Evolutionary conservation across 768 basidiomycete genomes (phyloP), one percentile per base, ranked within the genome.

Genomic region (Naganishia friedmannii): DNA sequence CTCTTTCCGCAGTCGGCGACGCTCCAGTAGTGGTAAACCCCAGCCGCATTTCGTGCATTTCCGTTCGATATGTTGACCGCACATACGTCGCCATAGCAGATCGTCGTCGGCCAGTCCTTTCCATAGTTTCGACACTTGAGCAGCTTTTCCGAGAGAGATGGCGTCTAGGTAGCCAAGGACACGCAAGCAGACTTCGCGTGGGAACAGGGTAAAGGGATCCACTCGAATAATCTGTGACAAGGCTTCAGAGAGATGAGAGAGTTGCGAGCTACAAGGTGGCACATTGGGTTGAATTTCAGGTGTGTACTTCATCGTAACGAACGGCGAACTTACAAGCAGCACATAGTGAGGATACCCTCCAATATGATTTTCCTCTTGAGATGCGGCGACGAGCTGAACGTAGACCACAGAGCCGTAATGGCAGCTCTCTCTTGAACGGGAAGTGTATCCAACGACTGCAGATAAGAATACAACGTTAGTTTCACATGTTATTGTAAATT

Each of bases 1-100:
- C 56, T 81, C 80, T 6, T 75, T 76, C 56, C 76, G 75, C 51
- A 81, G 73, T 54, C 80, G 71, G 21, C 76, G 67, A 17, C 80
- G 56, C 80, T 95, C 91, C 26, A 99, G 84, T 42, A 96, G 84
- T 19, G 96, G 96, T 54, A 99, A 83, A 21, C 93, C 94, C 94
- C 95, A 97, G 2, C 96, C 96, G 75, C 96, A 98, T 80, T 95
- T 96, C 75, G 86, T 87, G 76, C 96, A 99, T 77, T 93, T 95
- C 76, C 93, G 89, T 23, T 95, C 95, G 67, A 99, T 98, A 72
- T 99, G 96, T 79, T 99, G 96, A 78, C 95, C 92, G 80, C 96
- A 98, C 79, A 99, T 98, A 26, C 88, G 88, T 48, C 89, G 86
- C 96, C 96, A 99, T 58, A 99, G 86, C 55, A 93, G 84, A 76